Evolutionary conservation across 805 yeast genomes (phyloP), one percentile per base, ranked within the genome.

Genomic region (Candida tammaniensis): DNA sequence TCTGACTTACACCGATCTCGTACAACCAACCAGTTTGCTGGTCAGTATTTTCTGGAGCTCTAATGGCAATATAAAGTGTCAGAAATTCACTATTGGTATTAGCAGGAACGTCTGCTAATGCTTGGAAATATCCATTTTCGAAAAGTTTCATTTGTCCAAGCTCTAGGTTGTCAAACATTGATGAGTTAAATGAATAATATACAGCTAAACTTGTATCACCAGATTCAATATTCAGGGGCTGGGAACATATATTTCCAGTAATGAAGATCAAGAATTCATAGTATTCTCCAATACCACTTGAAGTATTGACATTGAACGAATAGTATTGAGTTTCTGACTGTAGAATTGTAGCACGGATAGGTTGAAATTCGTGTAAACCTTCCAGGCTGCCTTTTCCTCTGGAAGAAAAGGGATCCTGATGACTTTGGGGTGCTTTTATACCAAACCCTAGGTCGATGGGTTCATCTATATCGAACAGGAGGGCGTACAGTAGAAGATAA

Each of bases 1-100:
- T 67, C 47, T 72, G 80, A 2, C 86, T 78, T 2, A 77, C 73
- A 3, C 86, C 89, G 21, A 87, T 55, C 50, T 79, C 76, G 49
- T 80, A 84, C 6, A 64, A 43, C 89, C 89, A 82, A n/a, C 32
- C 26, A 12, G 57, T 61, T 1, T 61, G 37, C 9, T 23, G 24
- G 38, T 68, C 61, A 15, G 61, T 52, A 44, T 60, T 61, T 42
- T 64, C 57, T 6, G 72, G 72, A 9, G 72, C 68, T 19, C 57
- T 39, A 2, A 66, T 70, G 2, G 65, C 68, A 22, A 67, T 61
- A 42, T 64, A 66, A 13, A 67, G 43, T 2, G 49, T 43, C 11
- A 45, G 29, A 27, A 24, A 17, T 10, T 39, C 44, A n/a, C 27
- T 32, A 13, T 36, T 27, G 6, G 24, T 24, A 6, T 36, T 11